Evolutionary conservation across 2,329 filamentous ascomycete species (phyloP).

Genomic region (Cytospora piceicola): DNA sequence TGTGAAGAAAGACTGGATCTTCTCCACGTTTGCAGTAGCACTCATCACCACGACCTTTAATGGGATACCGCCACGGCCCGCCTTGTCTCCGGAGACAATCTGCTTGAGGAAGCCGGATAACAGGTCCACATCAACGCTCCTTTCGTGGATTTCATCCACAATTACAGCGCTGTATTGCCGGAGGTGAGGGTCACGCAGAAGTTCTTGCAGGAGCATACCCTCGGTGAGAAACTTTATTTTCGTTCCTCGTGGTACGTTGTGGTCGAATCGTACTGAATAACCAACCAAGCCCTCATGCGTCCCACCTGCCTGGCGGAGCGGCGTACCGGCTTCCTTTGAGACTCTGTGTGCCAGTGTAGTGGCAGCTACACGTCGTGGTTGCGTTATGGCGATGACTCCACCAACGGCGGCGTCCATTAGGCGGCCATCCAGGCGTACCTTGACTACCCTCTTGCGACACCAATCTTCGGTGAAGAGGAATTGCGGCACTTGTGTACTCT

Average conservation of each 20-base stretch:
- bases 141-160: slow-evolving; percentile 96
- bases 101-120: slow-evolving; percentile 86
- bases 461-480: slow-evolving; percentile 80
- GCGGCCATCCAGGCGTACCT: slow-evolving; percentile 41
- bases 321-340: slow-evolving; percentile 71
- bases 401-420: slow-evolving; percentile 59
- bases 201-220: slow-evolving; percentile 93
- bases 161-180: slow-evolving; percentile 86
- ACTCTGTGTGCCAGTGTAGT: slow-evolving; percentile 89
- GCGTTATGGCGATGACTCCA: slow-evolving; percentile 88
- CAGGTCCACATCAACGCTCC: slow-evolving; percentile 92
- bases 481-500: slow-evolving; percentile 95
- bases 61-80: slow-evolving; percentile 70
- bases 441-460: slow-evolving; percentile 68
- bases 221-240: slow-evolving; percentile 94
- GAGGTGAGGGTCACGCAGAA: slow-evolving; percentile 81
- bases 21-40: slow-evolving; percentile 88
- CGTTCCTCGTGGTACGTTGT: slow-evolving; percentile 78
- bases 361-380: slow-evolving; percentile 90
- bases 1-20: slow-evolving; percentile 74
- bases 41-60: slow-evolving; percentile 96
- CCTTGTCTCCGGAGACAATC: slow-evolving; percentile 65
- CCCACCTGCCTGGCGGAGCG: slow-evolving; percentile 46
- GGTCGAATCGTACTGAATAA: slow-evolving; percentile 94
- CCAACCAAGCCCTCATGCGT: slow-evolving; percentile 66